phyloP scores from a whole-genome alignment of 2,329 filamentous ascomycete species.

The Penicillium sp. region DNA sequence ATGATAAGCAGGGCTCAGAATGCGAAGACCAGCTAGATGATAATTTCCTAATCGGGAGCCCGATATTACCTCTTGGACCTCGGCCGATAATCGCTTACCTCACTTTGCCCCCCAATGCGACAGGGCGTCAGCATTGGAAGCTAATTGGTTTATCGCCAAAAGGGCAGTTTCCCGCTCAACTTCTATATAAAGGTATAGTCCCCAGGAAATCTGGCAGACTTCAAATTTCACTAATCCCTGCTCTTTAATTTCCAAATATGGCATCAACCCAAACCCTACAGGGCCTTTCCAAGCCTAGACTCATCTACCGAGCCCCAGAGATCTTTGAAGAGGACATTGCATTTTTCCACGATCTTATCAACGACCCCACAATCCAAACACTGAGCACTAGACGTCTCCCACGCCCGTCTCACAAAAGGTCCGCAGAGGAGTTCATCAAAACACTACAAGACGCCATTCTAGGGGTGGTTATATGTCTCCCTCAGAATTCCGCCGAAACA shows the following conservation, averaged over 20 bases:
- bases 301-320: conserved; percentile 14
- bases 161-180: not conserved
- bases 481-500: not conserved
- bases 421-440: not conserved
- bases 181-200: not conserved
- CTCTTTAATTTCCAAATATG: not conserved
- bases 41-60: not conserved
- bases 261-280: not conserved
- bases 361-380: conserved; percentile 1
- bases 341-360: conserved; percentile 8
- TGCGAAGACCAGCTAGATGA: too few species aligned
- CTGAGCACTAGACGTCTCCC: not conserved
- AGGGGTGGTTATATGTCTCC: conserved; percentile 5
- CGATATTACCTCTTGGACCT: not conserved
- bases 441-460: not conserved
- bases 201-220: not conserved
- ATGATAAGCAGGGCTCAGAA: too few species aligned
- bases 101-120: not conserved
- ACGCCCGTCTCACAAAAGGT: not conserved
- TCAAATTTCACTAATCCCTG: not conserved
- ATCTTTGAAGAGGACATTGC: conserved; percentile 9
- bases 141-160: not conserved
- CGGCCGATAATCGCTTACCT: not conserved
- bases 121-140: not conserved
- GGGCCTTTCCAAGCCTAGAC: conserved; percentile 2